phyloP scores from a whole-genome alignment of 148 eudicot species.

The Simmondsia chinensis region DNA sequence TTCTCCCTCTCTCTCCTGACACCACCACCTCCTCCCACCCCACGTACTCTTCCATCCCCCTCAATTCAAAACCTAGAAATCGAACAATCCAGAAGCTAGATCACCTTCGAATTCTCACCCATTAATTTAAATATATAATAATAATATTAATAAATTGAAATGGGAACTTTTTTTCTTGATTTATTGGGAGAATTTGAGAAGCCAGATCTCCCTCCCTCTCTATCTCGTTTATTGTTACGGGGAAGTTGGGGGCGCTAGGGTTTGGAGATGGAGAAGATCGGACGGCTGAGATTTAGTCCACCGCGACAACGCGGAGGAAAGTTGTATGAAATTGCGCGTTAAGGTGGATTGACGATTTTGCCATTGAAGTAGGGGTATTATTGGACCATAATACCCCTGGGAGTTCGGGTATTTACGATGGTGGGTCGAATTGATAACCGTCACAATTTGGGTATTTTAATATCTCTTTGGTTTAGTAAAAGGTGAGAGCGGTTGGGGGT shows the following conservation, averaged over 20 bases:
- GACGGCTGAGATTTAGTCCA: slow-evolving; percentile 22
- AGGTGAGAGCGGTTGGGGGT: too few relatives aligned
- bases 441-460: too few relatives aligned
- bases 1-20: slow-evolving; percentile 35
- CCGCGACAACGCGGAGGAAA: slow-evolving; percentile 21
- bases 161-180: too few relatives aligned
- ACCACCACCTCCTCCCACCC: slow-evolving; percentile 64
- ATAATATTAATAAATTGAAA: too few relatives aligned
- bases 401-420: too few relatives aligned
- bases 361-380: slow-evolving; percentile 5
- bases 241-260: slow-evolving; percentile 24
- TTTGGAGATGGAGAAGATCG: slow-evolving; percentile 10
- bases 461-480: too few relatives aligned
- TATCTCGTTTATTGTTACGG: too few relatives aligned
- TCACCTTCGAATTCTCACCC: slow-evolving; percentile 5
- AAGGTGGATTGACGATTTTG: not conserved
- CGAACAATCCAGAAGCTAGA: not conserved
- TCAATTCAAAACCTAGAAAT: not conserved
- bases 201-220: too few relatives aligned
- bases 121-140: too few relatives aligned
- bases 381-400: too few relatives aligned
- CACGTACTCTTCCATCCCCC: slow-evolving; percentile 26
- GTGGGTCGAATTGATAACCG: too few relatives aligned
- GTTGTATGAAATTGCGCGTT: slow-evolving; percentile 19
- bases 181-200: slow-evolving; percentile 6